Conservation (phyloP, 495 filamentous ascomycete species). For the Penicillium canariense region DNA sequence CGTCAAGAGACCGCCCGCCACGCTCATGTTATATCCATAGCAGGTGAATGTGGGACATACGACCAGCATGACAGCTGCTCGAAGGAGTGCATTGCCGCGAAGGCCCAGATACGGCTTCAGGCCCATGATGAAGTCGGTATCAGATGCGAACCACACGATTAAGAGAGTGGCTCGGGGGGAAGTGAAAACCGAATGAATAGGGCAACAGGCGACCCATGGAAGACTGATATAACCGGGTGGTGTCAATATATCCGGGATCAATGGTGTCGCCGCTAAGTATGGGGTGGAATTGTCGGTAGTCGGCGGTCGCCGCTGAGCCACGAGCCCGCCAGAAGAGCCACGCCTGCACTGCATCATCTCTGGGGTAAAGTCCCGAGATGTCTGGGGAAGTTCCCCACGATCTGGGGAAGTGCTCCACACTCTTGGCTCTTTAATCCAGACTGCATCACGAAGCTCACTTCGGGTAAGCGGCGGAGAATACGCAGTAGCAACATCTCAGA, state of each 20-base stretch:
- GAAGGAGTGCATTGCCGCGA: constrained; percentile 32
- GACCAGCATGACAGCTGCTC: constrained; percentile 36
- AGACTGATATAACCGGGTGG: neutral
- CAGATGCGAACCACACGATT: neutral
- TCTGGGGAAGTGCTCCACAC: too few relatives aligned
- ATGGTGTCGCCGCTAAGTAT: constrained; percentile 6
- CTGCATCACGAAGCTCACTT: too few relatives aligned
- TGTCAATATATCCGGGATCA: neutral
- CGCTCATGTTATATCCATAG: constrained; percentile 54
- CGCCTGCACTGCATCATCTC: too few relatives aligned
- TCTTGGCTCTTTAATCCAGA: too few relatives aligned
- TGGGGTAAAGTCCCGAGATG: too few relatives aligned
- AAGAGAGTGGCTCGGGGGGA: neutral
- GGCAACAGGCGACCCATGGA: neutral
- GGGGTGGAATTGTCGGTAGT: constrained; percentile 1
- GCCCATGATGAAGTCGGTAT: constrained; percentile 13
- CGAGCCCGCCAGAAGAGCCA: too few relatives aligned
- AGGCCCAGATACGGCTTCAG: constrained; percentile 35
- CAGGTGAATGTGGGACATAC: constrained; percentile 48
- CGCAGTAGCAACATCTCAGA: too few relatives aligned
- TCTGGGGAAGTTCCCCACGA: too few relatives aligned
- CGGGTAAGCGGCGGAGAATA: too few relatives aligned
- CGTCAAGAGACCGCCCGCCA: constrained; percentile 42
- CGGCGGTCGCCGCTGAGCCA: constrained; percentile 4
- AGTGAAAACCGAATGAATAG: neutral